A percentile compares a stretch with the other conserved stretches of the same genome.
Conservation (phyloP, 2,329 filamentous ascomycete species). For the Penicillium occitanis region DNA sequence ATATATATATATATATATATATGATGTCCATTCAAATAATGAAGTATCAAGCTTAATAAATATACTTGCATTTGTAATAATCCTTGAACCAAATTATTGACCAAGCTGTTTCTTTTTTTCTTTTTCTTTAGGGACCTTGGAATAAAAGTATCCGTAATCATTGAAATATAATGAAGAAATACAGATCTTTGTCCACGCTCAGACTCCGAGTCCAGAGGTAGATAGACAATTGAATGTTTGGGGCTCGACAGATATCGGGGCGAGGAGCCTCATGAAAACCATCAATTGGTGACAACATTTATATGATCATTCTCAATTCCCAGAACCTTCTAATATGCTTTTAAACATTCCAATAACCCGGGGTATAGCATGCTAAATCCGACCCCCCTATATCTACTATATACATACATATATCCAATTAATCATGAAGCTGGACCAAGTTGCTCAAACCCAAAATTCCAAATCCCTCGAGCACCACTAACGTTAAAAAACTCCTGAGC, state of each 20-base stretch:
- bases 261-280: not conserved
- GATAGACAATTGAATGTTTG: not conserved
- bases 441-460: constrained; percentile 27
- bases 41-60: too few relatives aligned
- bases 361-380: too few relatives aligned
- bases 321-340: not conserved
- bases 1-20: too few relatives aligned
- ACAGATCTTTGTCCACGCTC: too few relatives aligned
- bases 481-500: constrained; percentile 9
- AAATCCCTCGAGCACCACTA: constrained; percentile 22
- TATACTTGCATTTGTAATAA: too few relatives aligned
- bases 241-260: not conserved
- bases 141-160: too few relatives aligned
- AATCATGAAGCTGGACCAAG: not conserved
- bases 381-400: not conserved
- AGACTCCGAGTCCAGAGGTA: not conserved
- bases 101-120: too few relatives aligned
- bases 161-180: too few relatives aligned
- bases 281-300: not conserved
- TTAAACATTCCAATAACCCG: not conserved
- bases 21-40: too few relatives aligned
- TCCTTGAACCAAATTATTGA: too few relatives aligned
- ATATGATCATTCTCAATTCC: not conserved
- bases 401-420: not conserved
- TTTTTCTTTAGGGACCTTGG: too few relatives aligned